phyloP scores from a whole-genome alignment of 2,329 filamentous ascomycete species.

The Fusarium duplospermum region DNA sequence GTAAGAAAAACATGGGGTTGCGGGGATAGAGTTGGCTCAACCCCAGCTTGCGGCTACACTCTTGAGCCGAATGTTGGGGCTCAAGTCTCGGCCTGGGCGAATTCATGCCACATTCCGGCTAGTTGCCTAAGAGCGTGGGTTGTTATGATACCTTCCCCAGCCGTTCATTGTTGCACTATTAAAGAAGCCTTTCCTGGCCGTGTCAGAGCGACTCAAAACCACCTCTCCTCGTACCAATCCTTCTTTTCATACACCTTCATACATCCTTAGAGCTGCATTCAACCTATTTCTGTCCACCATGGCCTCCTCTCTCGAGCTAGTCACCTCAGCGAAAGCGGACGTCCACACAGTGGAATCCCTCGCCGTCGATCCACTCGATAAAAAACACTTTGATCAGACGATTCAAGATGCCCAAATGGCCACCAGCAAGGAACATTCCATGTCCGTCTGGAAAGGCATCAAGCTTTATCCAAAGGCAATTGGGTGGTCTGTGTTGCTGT shows the following conservation, averaged over 20 bases:
- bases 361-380: neutral
- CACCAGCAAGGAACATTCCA: conserved; percentile 43
- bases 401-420: conserved; percentile 20
- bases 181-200: neutral
- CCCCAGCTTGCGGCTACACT: neutral
- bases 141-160: neutral
- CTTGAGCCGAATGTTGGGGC: neutral
- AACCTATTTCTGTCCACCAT: neutral
- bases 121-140: neutral
- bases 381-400: neutral
- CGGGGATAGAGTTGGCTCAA: neutral
- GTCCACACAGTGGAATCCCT: neutral
- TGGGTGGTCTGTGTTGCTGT: neutral
- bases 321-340: neutral
- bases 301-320: neutral
- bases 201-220: neutral
- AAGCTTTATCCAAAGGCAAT: conserved; percentile 10
- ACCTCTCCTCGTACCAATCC: neutral
- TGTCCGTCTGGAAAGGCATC: conserved; percentile 41
- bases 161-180: neutral
- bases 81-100: neutral
- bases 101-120: neutral
- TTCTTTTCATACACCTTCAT: neutral
- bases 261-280: neutral
- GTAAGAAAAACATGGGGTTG: neutral